Evolutionary conservation across 208 protist species (phyloP).

Genomic region (Wallacemonas rigidus): DNA sequence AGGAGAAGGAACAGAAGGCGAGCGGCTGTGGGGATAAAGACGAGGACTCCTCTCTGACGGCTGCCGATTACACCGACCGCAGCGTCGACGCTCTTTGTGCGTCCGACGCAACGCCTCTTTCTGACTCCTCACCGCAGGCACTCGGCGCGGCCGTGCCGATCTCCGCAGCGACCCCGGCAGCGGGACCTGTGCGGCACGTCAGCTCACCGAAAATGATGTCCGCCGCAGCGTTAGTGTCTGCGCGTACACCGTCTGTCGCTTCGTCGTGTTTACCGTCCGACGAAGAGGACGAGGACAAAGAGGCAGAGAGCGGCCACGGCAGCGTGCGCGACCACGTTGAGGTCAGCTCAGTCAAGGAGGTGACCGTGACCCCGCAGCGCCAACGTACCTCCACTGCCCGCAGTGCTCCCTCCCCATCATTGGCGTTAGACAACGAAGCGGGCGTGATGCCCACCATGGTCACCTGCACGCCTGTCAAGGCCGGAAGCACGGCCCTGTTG

Average conservation of each 20-base stretch:
- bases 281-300: not conserved
- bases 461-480: conserved; percentile 11
- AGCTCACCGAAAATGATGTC: no score
- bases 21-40: not conserved
- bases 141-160: no score
- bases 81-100: conserved; percentile 9
- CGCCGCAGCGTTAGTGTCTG: no score
- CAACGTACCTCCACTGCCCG: conserved; percentile 1
- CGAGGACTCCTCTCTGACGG: not conserved
- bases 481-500: conserved; percentile 2
- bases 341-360: conserved; percentile 9
- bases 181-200: no score
- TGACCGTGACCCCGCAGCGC: conserved; percentile 11
- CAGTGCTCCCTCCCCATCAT: conserved; percentile 6
- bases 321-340: conserved; percentile 1
- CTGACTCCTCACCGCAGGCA: not conserved
- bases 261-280: not conserved
- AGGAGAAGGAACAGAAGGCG: not conserved
- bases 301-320: conserved; percentile 10
- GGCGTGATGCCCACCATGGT: not conserved
- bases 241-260: no score
- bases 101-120: not conserved
- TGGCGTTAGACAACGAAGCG: not conserved
- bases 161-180: no score
- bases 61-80: not conserved